Conservation (phyloP, 768 basidiomycete species). For the Xerocomellus chrysenteron region DNA sequence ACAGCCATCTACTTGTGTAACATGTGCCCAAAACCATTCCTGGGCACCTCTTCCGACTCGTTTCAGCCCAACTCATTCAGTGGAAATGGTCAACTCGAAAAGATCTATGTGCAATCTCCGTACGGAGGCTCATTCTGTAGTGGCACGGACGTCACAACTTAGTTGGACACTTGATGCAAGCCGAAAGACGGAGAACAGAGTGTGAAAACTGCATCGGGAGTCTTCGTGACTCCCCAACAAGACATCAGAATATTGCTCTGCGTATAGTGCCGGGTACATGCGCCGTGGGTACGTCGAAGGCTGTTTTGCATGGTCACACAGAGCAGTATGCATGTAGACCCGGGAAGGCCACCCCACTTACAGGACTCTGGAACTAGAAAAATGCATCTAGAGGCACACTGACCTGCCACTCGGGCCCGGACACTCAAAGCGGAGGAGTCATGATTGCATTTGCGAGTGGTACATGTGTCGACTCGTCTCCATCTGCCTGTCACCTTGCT, state of each 20-base stretch:
- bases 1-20: no score
- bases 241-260: neutral
- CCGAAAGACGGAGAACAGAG: no score
- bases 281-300: no score
- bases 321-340: neutral
- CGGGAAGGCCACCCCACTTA: neutral
- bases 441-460: conserved; percentile 22
- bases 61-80: no score
- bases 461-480: conserved; percentile 28
- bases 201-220: no score
- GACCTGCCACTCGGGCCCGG: neutral
- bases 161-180: no score
- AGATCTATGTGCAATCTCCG: no score
- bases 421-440: neutral
- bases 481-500: conserved; percentile 7
- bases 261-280: neutral
- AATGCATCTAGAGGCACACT: neutral
- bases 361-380: neutral
- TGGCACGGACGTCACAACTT: no score
- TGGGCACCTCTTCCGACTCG: neutral
- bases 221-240: no score
- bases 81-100: no score
- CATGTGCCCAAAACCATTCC: neutral
- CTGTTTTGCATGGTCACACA: neutral
- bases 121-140: no score